Conservation (phyloP, 169 alveolate species). For the Plasmodium gallinaceum region DNA sequence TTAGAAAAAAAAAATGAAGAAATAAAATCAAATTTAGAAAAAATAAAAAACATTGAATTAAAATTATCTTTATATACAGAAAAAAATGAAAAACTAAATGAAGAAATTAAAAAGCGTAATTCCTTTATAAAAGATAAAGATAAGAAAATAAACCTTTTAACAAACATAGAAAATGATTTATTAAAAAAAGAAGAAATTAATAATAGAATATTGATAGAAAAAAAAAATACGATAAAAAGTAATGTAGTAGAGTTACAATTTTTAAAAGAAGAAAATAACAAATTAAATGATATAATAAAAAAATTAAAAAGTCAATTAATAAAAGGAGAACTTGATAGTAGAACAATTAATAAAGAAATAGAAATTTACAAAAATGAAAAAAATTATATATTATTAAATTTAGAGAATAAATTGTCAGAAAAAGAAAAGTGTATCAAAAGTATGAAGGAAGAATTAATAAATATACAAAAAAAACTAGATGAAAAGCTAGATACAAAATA, state of each 20-base stretch:
- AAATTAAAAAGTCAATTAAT: slow-evolving; percentile 20
- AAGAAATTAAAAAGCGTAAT: slow-evolving; percentile 26
- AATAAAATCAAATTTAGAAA: slow-evolving; percentile 1
- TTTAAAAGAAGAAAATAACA: slow-evolving; percentile 24
- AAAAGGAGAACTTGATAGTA: slow-evolving; percentile 17
- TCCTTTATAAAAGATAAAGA: slow-evolving; percentile 35
- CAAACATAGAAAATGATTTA: slow-evolving; percentile 30
- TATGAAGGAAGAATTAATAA: slow-evolving; percentile 4
- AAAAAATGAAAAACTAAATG: slow-evolving; percentile 29
- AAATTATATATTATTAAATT: not conserved
- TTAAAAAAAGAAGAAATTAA: slow-evolving; percentile 35
- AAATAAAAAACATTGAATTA: slow-evolving; percentile 2
- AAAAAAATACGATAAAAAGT: not conserved
- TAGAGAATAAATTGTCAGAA: slow-evolving; percentile 14
- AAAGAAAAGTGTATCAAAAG: slow-evolving; percentile 19
- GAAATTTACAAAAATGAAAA: slow-evolving; percentile 34
- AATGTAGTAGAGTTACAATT: not conserved
- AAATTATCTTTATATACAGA: not conserved
- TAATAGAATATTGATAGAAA: slow-evolving; percentile 9
- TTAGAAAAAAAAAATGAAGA: slow-evolving; percentile 6
- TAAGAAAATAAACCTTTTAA: slow-evolving; percentile 17
- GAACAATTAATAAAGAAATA: slow-evolving; percentile 5
- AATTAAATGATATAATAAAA: not conserved
- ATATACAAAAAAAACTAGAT: slow-evolving; percentile 6
- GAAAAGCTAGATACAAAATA: not conserved